Evolutionary conservation across 345 rosid genomes (phyloP).

Genomic region (Linum lewisii): DNA sequence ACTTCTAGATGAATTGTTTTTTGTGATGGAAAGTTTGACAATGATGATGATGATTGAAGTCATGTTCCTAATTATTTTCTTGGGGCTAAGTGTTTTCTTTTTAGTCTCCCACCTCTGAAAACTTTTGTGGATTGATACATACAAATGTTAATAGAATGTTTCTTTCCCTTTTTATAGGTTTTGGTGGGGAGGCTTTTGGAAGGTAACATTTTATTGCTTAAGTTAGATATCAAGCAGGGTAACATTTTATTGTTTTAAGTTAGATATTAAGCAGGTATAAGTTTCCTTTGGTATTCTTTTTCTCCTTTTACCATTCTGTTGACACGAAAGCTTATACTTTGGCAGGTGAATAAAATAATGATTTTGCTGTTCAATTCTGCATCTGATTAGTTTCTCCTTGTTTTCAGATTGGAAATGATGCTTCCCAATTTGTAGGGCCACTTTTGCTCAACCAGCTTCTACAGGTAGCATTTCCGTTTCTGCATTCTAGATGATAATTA

Average conservation of each 20-base stretch:
- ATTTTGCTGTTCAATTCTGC: not conserved
- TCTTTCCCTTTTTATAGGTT: constrained; percentile 47
- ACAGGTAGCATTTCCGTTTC: constrained; percentile 43
- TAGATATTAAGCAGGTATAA: not conserved
- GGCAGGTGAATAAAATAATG: not conserved
- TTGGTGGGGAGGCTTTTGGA: constrained; percentile 99
- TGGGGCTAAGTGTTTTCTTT: not conserved
- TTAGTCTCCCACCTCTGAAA: not conserved
- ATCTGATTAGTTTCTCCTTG: constrained; percentile 9
- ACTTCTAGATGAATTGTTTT: too few relatives aligned
- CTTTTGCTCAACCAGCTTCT: constrained; percentile 71
- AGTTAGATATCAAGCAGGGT: not conserved
- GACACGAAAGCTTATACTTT: not conserved
- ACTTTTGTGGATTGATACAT: not conserved
- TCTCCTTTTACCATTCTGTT: not conserved
- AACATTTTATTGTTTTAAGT: too few relatives aligned
- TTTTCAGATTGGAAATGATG: constrained; percentile 76
- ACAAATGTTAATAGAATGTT: not conserved
- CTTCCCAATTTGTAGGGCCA: constrained; percentile 94
- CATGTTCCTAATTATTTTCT: not conserved
- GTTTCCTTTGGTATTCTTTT: not conserved
- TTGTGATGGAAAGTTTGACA: too few relatives aligned
- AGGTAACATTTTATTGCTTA: constrained; percentile 36
- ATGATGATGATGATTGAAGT: too few relatives aligned
- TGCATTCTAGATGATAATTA: constrained; percentile 8